Conservation (phyloP, 1,139 yeast species). For the Suhomyces yuchorum region DNA sequence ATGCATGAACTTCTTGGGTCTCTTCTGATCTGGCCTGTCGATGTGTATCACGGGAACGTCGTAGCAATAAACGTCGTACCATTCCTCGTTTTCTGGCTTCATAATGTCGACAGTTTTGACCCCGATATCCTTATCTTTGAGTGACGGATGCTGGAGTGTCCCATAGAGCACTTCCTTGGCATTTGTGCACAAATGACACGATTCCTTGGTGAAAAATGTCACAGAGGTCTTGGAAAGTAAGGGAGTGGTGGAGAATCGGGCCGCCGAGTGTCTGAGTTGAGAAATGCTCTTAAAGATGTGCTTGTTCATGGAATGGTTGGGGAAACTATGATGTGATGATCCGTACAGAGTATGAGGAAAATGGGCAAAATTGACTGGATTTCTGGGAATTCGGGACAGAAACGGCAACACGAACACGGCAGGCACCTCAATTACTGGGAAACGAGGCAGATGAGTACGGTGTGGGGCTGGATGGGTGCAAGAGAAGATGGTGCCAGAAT, state of each 20-base stretch:
- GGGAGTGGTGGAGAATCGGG: conserved; percentile 1
- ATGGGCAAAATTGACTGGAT: not conserved
- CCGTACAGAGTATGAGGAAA: no score
- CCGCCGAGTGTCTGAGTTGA: not conserved
- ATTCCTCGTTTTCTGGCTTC: conserved; percentile 61
- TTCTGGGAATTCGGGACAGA: no score
- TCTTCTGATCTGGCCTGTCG: conserved; percentile 47
- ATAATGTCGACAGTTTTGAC: conserved; percentile 66
- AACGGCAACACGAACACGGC: no score
- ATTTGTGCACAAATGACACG: conserved; percentile 76
- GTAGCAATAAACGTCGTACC: conserved; percentile 84
- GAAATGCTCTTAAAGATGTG: not conserved
- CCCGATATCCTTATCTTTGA: conserved; percentile 30
- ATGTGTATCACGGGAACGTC: conserved; percentile 90
- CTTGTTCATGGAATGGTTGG: not conserved
- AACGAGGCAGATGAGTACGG: no score
- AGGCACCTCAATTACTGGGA: no score
- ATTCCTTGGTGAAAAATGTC: conserved; percentile 74
- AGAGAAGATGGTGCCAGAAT: not conserved
- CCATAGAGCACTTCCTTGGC: conserved; percentile 59
- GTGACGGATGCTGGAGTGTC: conserved; percentile 34
- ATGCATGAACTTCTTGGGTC: conserved; percentile 75
- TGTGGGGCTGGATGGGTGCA: not conserved
- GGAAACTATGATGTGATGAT: not conserved
- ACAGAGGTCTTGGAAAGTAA: conserved; percentile 24